Conservation (phyloP, 805 yeast genomes). For the Wickerhamiella azymoides region DNA sequence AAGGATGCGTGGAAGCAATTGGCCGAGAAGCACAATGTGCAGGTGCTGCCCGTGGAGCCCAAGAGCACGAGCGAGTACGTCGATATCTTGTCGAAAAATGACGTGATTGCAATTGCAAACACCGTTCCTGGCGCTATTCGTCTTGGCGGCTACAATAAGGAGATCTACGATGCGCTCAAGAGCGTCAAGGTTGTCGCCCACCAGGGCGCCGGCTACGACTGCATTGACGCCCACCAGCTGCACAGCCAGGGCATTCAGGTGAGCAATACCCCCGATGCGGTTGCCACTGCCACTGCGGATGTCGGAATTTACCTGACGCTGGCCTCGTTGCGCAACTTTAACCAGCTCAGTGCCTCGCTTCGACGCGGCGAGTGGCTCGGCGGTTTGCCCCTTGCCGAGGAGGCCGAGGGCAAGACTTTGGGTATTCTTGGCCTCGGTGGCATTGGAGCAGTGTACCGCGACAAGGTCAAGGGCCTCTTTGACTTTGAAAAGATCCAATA, state of each 20-base stretch:
- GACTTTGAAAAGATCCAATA: constrained; percentile 39
- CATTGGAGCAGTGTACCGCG: constrained; percentile 43
- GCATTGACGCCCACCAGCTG: constrained; percentile 30
- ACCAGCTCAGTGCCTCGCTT: constrained; percentile 31
- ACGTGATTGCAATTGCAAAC: constrained; percentile 30
- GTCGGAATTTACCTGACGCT: constrained; percentile 38
- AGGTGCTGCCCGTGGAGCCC: constrained; percentile 32
- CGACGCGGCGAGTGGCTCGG: constrained; percentile 35
- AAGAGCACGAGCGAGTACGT: constrained; percentile 31
- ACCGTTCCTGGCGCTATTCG: constrained; percentile 29
- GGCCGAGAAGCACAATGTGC: constrained; percentile 28
- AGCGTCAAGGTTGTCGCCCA: constrained; percentile 33
- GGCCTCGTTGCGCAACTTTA: constrained; percentile 38
- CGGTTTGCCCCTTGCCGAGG: constrained; percentile 33
- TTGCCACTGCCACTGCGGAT: constrained; percentile 44
- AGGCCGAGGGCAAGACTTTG: constrained; percentile 37
- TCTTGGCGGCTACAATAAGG: constrained; percentile 34
- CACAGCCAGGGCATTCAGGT: constrained; percentile 32
- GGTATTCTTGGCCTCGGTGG: constrained; percentile 56
- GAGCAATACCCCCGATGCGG: constrained; percentile 41
- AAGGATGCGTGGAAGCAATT: constrained; percentile 53
- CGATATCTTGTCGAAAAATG: constrained; percentile 25
- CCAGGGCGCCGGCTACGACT: constrained; percentile 47
- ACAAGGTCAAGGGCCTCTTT: constrained; percentile 33
- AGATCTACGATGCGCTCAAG: constrained; percentile 29